A percentile compares a stretch with the other conserved stretches of the same genome.
Evolutionary conservation across 2,329 filamentous ascomycete genomes (phyloP).

Genomic region (Elsinoe necatrix): DNA sequence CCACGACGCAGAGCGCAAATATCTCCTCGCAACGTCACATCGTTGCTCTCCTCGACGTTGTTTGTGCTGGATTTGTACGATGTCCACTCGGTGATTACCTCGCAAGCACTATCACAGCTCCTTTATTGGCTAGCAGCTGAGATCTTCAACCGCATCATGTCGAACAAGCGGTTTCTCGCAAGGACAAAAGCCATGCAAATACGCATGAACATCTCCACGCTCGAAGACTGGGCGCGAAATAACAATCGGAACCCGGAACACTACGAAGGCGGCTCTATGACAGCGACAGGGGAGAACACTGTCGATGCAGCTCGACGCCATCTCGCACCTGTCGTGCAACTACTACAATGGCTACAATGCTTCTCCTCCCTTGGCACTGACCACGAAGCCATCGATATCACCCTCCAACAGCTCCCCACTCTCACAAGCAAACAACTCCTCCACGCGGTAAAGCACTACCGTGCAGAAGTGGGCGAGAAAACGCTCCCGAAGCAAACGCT

Average conservation of each 20-base stretch:
- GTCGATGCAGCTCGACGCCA: slow-evolving; percentile 77
- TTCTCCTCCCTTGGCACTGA: slow-evolving; percentile 93
- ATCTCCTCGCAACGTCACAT: slow-evolving; percentile 90
- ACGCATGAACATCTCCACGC: slow-evolving; percentile 90
- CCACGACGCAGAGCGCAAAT: slow-evolving; percentile 87
- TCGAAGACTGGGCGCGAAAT: slow-evolving; percentile 90
- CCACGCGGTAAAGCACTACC: slow-evolving; percentile 85
- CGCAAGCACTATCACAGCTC: slow-evolving; percentile 84
- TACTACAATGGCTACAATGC: slow-evolving; percentile 95
- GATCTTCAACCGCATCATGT: slow-evolving; percentile 97
- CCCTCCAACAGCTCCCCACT: slow-evolving; percentile 77
- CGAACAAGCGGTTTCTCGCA: slow-evolving; percentile 85
- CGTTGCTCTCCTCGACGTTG: slow-evolving; percentile 84
- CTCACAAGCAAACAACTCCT: slow-evolving; percentile 82
- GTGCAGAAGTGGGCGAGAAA: slow-evolving; percentile 92
- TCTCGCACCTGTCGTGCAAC: slow-evolving; percentile 80
- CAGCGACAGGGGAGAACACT: slow-evolving; percentile 74
- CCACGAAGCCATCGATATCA: slow-evolving; percentile 77
- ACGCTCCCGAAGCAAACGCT: slow-evolving; percentile 77
- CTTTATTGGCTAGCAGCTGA: slow-evolving; percentile 95
- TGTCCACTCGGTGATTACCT: slow-evolving; percentile 90
- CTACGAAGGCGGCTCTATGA: slow-evolving; percentile 85
- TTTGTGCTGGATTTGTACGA: slow-evolving; percentile 99
- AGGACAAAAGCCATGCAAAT: slow-evolving; percentile 99
- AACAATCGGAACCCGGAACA: slow-evolving; percentile 95